A percentile compares a stretch with the other conserved stretches of the same genome.
Conservation (phyloP, 1,284 basidiomycete species). For the Rhodotorula sp. region DNA sequence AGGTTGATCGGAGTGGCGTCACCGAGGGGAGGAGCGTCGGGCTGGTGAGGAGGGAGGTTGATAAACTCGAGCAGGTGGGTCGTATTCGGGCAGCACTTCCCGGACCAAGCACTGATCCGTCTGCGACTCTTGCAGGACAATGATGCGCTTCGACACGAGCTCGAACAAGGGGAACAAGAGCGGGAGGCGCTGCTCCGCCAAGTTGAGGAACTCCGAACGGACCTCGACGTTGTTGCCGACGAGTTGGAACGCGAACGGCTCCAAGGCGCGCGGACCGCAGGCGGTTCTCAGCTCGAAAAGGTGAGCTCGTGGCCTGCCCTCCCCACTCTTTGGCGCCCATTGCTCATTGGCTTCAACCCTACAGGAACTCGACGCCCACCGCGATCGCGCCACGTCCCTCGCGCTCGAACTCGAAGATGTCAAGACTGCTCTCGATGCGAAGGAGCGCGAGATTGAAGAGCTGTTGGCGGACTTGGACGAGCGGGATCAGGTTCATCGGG, state of each 20-base stretch:
- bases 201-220: constrained; percentile 48
- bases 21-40: constrained; percentile 20
- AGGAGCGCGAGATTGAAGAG: constrained; percentile 74
- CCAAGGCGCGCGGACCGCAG: background rate
- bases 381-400: constrained; percentile 71
- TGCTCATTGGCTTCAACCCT: background rate
- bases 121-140: constrained; percentile 49
- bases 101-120: too few species aligned
- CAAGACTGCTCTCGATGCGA: constrained; percentile 73
- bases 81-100: too few species aligned
- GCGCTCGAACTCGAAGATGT: constrained; percentile 73
- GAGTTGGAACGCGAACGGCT: constrained; percentile 40
- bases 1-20: constrained; percentile 60
- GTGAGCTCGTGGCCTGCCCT: constrained; percentile 32
- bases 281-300: constrained; percentile 48
- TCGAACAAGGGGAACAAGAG: constrained; percentile 47
- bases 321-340: too few species aligned
- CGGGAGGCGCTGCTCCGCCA: constrained; percentile 45
- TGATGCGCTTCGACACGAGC: constrained; percentile 45
- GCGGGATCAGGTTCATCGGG: constrained; percentile 63
- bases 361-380: constrained; percentile 62
- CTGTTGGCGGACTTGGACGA: constrained; percentile 69
- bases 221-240: constrained; percentile 49
- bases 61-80: constrained; percentile 60
- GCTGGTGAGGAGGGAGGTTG: constrained; percentile 31